phyloP scores from a whole-genome alignment of 2,329 filamentous ascomycete species.

The Neonectria ditissima region DNA sequence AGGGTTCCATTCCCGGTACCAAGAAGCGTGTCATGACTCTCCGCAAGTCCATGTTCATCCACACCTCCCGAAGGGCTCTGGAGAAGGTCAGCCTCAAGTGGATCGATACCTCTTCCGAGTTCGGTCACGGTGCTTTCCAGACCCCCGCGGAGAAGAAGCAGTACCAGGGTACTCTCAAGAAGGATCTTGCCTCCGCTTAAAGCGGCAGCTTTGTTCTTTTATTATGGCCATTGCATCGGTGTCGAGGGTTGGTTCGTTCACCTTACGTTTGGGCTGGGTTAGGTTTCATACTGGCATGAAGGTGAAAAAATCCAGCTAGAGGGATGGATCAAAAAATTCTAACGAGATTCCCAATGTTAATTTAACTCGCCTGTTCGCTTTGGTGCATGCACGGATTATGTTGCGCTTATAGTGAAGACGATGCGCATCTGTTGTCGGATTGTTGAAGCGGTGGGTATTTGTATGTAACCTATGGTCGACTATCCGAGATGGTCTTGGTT shows the following conservation, averaged over 20 bases:
- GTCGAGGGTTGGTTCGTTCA: constrained; percentile 61
- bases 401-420: not conserved
- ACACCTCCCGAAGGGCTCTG: constrained; percentile 94
- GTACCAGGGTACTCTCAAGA: constrained; percentile 99
- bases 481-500: not conserved
- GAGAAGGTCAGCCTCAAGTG: constrained; percentile 99
- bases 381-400: constrained; percentile 27
- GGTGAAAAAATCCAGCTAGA: constrained; percentile 52
- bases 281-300: constrained; percentile 53
- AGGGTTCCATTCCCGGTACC: constrained; percentile 96
- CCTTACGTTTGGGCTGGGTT: constrained; percentile 52
- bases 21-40: constrained; percentile 99
- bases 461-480: not conserved
- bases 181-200: constrained; percentile 76
- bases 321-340: constrained; percentile 50
- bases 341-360: constrained; percentile 52
- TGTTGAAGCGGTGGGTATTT: not conserved
- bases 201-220: constrained; percentile 56
- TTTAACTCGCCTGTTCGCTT: constrained; percentile 36
- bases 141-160: constrained; percentile 97
- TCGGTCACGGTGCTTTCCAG: constrained; percentile 99
- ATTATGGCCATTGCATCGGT: constrained; percentile 65
- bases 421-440: no score
- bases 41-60: constrained; percentile 97
- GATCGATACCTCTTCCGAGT: constrained; percentile 99